phyloP scores from a whole-genome alignment of 2,329 filamentous ascomycete species.

The Pestalotiopsis sp. region DNA sequence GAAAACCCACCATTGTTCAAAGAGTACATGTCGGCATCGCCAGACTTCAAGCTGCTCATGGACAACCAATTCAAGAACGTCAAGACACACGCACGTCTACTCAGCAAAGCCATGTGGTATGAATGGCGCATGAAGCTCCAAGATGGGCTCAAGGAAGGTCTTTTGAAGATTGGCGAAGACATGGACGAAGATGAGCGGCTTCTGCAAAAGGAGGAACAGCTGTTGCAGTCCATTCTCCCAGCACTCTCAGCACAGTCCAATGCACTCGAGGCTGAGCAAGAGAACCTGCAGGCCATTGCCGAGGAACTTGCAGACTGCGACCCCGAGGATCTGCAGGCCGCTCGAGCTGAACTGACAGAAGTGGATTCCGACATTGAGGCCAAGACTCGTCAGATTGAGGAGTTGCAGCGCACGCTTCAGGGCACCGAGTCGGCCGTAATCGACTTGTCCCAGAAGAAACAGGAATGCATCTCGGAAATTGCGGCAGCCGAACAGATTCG shows the following conservation, averaged over 20 bases:
- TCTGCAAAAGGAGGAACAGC: slow-evolving; percentile 67
- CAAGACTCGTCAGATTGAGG: slow-evolving; percentile 68
- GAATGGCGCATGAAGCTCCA: slow-evolving; percentile 93
- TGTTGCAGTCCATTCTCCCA: slow-evolving; percentile 71
- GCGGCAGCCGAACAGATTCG: slow-evolving; percentile 79
- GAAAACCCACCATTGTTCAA: slow-evolving; percentile 91
- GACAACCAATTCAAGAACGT: slow-evolving; percentile 98
- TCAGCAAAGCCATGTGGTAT: slow-evolving; percentile 98
- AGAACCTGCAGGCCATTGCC: slow-evolving; percentile 70
- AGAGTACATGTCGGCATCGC: slow-evolving; percentile 84
- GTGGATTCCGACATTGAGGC: slow-evolving; percentile 69
- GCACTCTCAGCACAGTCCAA: slow-evolving; percentile 61
- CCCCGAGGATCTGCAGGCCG: slow-evolving; percentile 72
- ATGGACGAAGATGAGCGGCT: slow-evolving; percentile 74
- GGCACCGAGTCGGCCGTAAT: slow-evolving; percentile 68
- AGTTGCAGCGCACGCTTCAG: slow-evolving; percentile 66
- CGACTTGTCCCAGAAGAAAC: slow-evolving; percentile 65
- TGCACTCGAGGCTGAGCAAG: slow-evolving; percentile 62
- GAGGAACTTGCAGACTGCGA: slow-evolving; percentile 79
- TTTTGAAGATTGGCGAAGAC: slow-evolving; percentile 73
- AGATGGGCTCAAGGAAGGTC: slow-evolving; percentile 76
- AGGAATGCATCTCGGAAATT: slow-evolving; percentile 72
- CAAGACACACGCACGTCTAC: slow-evolving; percentile 85
- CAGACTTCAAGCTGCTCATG: slow-evolving; percentile 83
- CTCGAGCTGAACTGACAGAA: slow-evolving; percentile 67